These are phyloP conservation scores for Fusarium compactum DNA, from an alignment of 2,329 filamentous ascomycete genomes.

Conservation along the genomic window DNA sequence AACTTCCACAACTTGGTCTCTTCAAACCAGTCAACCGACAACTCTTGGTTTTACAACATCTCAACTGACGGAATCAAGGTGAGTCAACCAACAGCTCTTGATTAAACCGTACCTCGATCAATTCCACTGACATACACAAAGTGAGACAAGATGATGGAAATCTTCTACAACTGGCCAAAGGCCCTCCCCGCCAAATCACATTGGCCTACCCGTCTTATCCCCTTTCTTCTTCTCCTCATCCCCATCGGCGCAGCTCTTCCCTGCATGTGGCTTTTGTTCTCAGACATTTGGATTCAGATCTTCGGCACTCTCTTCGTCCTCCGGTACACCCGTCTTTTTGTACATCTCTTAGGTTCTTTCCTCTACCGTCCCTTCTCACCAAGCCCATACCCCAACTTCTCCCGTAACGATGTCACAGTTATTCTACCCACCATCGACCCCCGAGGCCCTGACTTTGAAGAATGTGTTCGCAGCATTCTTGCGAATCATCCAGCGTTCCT, in stretches of 20 bases:
- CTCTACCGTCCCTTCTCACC: slow-evolving; percentile 54
- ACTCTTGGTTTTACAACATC: neutral
- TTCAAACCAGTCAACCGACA: neutral
- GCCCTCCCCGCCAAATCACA: neutral
- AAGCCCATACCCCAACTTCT: slow-evolving; percentile 48
- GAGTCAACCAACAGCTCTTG: neutral
- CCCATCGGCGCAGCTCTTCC: neutral
- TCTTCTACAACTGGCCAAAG: neutral
- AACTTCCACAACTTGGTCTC: neutral
- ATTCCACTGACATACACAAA: neutral
- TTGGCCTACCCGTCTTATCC: slow-evolving; percentile 3
- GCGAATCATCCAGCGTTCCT: slow-evolving; percentile 54
- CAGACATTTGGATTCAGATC: slow-evolving; percentile 28
- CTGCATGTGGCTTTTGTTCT: slow-evolving; percentile 26
- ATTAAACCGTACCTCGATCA: no score
- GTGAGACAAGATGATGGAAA: slow-evolving; percentile 6
- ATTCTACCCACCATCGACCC: slow-evolving; percentile 66
- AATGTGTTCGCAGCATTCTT: slow-evolving; percentile 57
- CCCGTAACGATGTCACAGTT: slow-evolving; percentile 59
- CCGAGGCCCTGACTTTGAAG: slow-evolving; percentile 53
- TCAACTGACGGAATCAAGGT: neutral
- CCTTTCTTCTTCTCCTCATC: slow-evolving; percentile 4
- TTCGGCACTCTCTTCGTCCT: slow-evolving; percentile 50
- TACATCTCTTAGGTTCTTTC: slow-evolving; percentile 57
- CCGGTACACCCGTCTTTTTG: slow-evolving; percentile 60